phyloP scores from a whole-genome alignment of 2,329 filamentous ascomycete genomes.

The Beauveria bassiana region DNA sequence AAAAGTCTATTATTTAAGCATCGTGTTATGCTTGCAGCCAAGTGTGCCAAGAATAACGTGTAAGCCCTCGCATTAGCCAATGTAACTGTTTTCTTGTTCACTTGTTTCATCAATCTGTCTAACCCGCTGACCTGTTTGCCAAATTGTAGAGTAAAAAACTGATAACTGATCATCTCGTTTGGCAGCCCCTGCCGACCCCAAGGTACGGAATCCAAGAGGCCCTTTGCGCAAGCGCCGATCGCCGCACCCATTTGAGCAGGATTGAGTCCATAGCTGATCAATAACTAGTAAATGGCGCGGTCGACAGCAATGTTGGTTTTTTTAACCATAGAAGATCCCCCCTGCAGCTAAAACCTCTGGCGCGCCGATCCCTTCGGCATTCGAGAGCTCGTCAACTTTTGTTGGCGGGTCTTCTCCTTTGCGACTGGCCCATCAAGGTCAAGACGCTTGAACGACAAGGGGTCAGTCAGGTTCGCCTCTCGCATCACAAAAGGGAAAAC shows the following conservation, averaged over 20 bases:
- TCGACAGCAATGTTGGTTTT: background rate
- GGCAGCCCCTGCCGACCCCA: no score
- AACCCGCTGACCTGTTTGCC: no score
- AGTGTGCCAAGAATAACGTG: background rate
- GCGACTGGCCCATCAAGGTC: conserved; percentile 3
- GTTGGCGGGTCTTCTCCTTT: background rate
- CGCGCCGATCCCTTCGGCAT: conserved; percentile 5
- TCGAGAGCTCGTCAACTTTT: background rate
- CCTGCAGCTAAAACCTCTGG: background rate
- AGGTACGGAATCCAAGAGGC: background rate
- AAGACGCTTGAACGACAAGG: background rate
- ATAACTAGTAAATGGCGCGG: background rate
- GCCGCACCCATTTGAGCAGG: conserved; percentile 1
- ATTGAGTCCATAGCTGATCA: background rate
- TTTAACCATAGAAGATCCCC: background rate
- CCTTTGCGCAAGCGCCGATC: conserved; percentile 2
- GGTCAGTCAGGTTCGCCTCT: background rate
- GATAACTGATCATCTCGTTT: no score
- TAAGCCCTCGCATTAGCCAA: background rate
- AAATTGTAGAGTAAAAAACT: no score
- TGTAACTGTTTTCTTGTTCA: no score
- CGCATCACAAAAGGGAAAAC: background rate
- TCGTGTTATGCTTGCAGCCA: no score
- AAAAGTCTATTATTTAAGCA: no score
- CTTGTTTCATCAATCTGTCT: no score